Evolutionary conservation across 1,139 yeast species (phyloP).

Genomic region (Saccharomyces hybrid): DNA sequence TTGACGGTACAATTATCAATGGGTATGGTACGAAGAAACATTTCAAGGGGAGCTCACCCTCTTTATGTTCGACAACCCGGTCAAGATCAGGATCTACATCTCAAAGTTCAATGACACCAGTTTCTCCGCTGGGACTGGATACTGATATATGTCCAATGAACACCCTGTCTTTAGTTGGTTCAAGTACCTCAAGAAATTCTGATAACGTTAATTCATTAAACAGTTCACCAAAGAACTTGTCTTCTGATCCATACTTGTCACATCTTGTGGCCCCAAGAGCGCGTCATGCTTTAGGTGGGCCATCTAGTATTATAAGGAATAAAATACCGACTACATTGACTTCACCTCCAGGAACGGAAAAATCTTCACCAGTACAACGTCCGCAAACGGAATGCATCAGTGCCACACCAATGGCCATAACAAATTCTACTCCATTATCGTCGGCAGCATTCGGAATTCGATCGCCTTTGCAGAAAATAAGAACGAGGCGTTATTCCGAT

Average conservation of each 20-base stretch:
- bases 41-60: slow-evolving; percentile 6
- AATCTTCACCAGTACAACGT: background rate
- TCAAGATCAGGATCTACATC: slow-evolving; percentile 6
- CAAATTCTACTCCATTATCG: slow-evolving; percentile 12
- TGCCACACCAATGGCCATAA: slow-evolving; percentile 4
- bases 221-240: slow-evolving; percentile 3
- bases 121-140: slow-evolving; percentile 5
- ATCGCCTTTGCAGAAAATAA: slow-evolving; percentile 6
- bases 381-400: slow-evolving; percentile 2
- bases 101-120: slow-evolving; percentile 5
- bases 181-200: slow-evolving; percentile 8
- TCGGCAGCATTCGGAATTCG: slow-evolving; percentile 2
- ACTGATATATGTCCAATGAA: slow-evolving; percentile 9
- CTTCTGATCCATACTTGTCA: slow-evolving; percentile 8
- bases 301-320: slow-evolving; percentile 1
- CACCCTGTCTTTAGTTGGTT: slow-evolving; percentile 2
- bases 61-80: slow-evolving; percentile 6
- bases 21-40: slow-evolving; percentile 14
- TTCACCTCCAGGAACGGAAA: slow-evolving; percentile 6
- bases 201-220: slow-evolving; percentile 5
- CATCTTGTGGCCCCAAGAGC: slow-evolving; percentile 12
- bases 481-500: slow-evolving; percentile 10
- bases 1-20: slow-evolving; percentile 19
- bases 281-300: slow-evolving; percentile 1
- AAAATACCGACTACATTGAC: slow-evolving; percentile 8